Evolutionary conservation across 1,139 yeast species (phyloP), one percentile per base, ranked within the genome.

Genomic region (Entelexis sorbosivorans): DNA sequence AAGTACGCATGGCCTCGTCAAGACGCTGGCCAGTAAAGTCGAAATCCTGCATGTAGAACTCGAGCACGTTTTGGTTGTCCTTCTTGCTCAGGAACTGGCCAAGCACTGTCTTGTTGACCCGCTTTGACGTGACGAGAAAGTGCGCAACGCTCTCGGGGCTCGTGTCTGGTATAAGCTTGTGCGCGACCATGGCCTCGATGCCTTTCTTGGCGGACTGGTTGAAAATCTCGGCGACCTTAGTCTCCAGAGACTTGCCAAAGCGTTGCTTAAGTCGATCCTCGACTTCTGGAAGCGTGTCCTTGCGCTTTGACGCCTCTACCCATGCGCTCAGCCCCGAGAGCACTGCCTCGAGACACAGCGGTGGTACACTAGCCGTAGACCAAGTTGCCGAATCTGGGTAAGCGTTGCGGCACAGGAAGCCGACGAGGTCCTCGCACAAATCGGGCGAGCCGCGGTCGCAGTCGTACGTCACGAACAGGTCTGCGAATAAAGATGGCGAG

Each of bases 391-490:
- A 76, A 60, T 86, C 94, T 0, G 96, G 93, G 46, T 84, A 74
- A 0, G 95, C 80, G 40, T 86, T 71, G 50, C 82, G 76, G 56
- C 95, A 81, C 50, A 93, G 72, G 51, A 82, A 78, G 47, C 82
- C 82, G 48, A 91, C 66, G 28, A 85, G 69, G 43, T 78, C 77
- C 24, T 75, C 76, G n/a, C 94, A 75, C 53, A 93, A 69, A 64
- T 93, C 96, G 1, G 83, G 75, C 58, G 93, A 77, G 57, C 88
- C 95, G 58, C 88, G 81, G 63, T 88, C 93, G 67, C 97, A 91
- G 66, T 93, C 98, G 63, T 81, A 93, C 53, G 82, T 82, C 51
- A 85, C 81, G 63, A 84, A 91, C 39, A 88, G 67, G 47, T 79
- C 76, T 13, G 89, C 78, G 65, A 89, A 88, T 55, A 87, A 82